Evolutionary conservation across 129 eudicot genomes (phyloP), one percentile per base, ranked within the genome.

Genomic region (Rutidosis leptorrhynchoides): DNA sequence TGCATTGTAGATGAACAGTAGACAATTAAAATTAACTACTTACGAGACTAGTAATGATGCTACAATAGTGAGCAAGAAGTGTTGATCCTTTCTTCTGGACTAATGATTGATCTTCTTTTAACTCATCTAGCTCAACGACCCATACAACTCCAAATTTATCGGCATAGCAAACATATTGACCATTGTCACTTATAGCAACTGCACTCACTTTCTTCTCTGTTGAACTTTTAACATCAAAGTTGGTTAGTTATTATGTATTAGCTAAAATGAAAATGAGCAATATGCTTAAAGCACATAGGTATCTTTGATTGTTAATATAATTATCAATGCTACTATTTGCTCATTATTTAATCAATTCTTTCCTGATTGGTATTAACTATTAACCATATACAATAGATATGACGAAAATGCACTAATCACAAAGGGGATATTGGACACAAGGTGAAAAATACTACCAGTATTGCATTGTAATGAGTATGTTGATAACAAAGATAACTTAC

Each of bases 111-210:
- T 49, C 72, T 69, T 82, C 87, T 46, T 69, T 25, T 14, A 56
- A 16, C 42, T 67, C 90, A 2, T 80, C 83, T 32, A 83, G 74
- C 67, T 80, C 88, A 69, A 86, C 91, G 28, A 76, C 78, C 90
- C 96, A 89, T 32, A 93, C 86, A 35, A 83, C 90, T 69, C 99
- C 98, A 79, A 93, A 93, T 78, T 93, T 93, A 79, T 93, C 98
- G 33, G 98, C 96, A 64, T 83, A 93, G 75, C 89, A 85, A 28
- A 85, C 90, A 76, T 62, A 93, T 16, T 20, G 81, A n/a, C 82
- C 93, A 25, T 84, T 84, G 28, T 81, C 83, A 64, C 89, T 89
- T 70, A 93, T 72, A 12, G 96, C 96, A 78, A 93, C 90, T 61
- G 99, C 95, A 65, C 78, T 93, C 70, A 93, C 99, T 76, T 92